Base-by-base conservation (phyloP, 352 stramenopile genomes). In the Globisporangium nagaii region DNA sequence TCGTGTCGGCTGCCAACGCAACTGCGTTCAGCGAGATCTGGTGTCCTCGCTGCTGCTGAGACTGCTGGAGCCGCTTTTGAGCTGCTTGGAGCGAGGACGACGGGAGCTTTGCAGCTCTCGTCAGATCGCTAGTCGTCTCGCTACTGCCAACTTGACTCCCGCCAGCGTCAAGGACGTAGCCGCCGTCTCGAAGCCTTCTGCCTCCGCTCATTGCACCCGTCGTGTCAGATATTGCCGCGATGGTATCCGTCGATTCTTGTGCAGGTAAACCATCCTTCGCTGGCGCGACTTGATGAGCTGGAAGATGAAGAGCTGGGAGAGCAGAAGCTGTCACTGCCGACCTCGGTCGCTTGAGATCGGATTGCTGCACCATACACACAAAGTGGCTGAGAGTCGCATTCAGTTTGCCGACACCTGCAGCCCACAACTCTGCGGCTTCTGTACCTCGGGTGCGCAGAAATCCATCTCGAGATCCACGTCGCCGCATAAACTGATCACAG, bases 401-500 rank as follows among this genome's bases (percentile, higher is more conserved):
- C n/a, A n/a, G n/a, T n/a, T n/a, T n/a, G n/a, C n/a, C n/a, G n/a
- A n/a, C n/a, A n/a, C n/a, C n/a, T n/a, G n/a, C n/a, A n/a, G n/a
- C n/a, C n/a, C 37, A 43, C 20, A 45, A 45, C 7, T 4, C 9
- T 25, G 6, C 25, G n/a, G 35, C 7, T 7, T 28, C n/a, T 11
- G 7, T 53, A 70, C 57, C 17, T 74, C 57, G 13, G 76, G 76
- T 1, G 52, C 53, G 42, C 68, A 77, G 34, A 88, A 86, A 28
- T 88, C 66, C 40, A 75, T 69, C 47, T 84, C 71, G 24, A 88
- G 43, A 28, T 88, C 78, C n/a, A 88, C 75, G 34, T 88, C 75
- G 17, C 78, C 75, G 9, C 79, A 75, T 22, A 88, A 64, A 50
- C 72, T 82, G 35, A 88, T 50, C 0, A 73, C 75, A 0, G 53